Base-by-base conservation (phyloP, 2,329 filamentous ascomycete species). In the Knoxdaviesia proteae region DNA sequence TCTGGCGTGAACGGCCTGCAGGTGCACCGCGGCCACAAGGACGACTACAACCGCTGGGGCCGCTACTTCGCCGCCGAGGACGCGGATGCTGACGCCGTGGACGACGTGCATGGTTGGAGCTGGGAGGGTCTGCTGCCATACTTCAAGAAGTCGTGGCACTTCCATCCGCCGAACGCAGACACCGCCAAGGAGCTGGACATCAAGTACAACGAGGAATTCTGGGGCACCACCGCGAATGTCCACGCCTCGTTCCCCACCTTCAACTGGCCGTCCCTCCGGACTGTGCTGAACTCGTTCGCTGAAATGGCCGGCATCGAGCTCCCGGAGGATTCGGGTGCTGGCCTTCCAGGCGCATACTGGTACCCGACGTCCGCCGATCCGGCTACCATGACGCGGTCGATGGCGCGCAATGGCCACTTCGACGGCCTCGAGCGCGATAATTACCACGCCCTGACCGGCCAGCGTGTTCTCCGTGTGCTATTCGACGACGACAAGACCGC, bases 1-100 rank as follows among this genome's bases (percentile, higher is more conserved):
- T 68, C 64, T 0, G 68, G 61, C 36, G 53, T 73, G 40, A 79
- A 79, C 56, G 20, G 20, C 20, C 20, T 20, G 20, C 20, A 20
- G 20, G 20, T 20, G 20, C 20, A 20, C 38, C 50, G 58, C 11
- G 53, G 55, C 1, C 51, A 56, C 1, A 51, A 45, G 2, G 55
- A 57, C 6, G 52, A 58, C 6, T 56, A 50, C 42, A 45, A 51
- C 2, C 46, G 43, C 32, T 56, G 54, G 54, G 54, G 54, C 0
- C 44, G 51, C 1, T 46, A 48, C 6, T 53, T 56, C n/a, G 20
- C 20, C 20, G 49, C 51, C 6, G 53, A 56, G 10, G 52, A 54
- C 7, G 50, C 49, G 36, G 54, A 54, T 34, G 20, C 20, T 20
- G 20, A 20, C 20, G 20, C 20, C 20, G 20, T 20, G 3, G 20